phyloP scores from a whole-genome alignment of 306 rosid species.

The Quercus engelmannii region DNA sequence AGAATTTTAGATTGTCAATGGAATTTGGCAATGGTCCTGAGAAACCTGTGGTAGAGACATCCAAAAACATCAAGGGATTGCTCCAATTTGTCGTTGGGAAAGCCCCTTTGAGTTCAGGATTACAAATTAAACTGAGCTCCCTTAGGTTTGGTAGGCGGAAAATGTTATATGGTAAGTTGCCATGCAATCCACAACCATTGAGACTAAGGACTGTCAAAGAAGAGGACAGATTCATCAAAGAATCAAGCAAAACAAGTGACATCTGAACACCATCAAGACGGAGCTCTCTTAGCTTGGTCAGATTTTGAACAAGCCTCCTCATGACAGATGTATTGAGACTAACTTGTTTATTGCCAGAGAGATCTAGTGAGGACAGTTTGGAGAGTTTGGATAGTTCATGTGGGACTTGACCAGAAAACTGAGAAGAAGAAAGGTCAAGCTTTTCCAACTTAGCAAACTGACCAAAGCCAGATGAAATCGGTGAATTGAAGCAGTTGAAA shows the following conservation, averaged over 20 bases:
- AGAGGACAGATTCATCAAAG: neutral
- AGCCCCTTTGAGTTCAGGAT: neutral
- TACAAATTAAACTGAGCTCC: neutral
- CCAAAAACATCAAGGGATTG: neutral
- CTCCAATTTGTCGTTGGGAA: conserved; percentile 9
- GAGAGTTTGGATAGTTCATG: neutral
- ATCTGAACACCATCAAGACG: neutral
- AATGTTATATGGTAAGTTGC: neutral
- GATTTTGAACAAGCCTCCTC: neutral
- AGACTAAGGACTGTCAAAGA: neutral
- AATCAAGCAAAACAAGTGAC: neutral
- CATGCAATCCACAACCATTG: neutral
- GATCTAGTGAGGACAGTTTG: conserved; percentile 20
- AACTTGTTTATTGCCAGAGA: conserved; percentile 23
- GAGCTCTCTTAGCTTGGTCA: neutral
- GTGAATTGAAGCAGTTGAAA: neutral
- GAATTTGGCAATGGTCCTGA: conserved; percentile 12
- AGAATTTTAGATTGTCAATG: neutral
- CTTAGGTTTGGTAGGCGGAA: neutral
- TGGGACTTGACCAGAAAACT: neutral
- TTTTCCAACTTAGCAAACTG: neutral
- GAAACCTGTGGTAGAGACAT: neutral
- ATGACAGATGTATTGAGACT: neutral
- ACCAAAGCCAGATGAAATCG: neutral
- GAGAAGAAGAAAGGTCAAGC: neutral